Base-by-base conservation (phyloP, 2,329 filamentous ascomycete species). In the Verticillium isaacii region DNA sequence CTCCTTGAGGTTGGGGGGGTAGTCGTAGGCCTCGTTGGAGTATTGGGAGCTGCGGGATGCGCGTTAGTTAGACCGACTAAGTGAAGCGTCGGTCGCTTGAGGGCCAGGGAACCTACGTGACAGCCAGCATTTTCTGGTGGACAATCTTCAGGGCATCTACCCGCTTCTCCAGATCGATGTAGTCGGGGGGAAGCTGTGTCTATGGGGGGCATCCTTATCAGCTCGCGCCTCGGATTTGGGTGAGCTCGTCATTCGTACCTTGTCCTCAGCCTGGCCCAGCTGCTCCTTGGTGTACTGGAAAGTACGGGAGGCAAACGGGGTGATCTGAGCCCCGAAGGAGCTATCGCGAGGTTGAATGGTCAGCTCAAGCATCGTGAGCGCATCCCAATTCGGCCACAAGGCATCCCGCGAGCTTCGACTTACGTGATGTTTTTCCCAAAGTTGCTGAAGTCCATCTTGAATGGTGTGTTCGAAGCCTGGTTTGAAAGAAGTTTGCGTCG, bases 261-360 rank as follows among this genome's bases (percentile, higher is more conserved):
- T 97, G 77, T 98, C 95, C 68, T 97, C 93, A 65, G 88, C 92
- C 78, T 96, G 92, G 59, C 95, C 95, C 65, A 98, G 86, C 80
- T 97, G 93, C 80, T 99, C 95, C 83, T 96, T 97, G 75, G 97
- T 92, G 82, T 94, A 96, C 82, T 99, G 95, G 77, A 96, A 92
- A 62, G 93, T 97, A 73, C 94, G 90, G 72, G 92, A 90, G 67
- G 93, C 93, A 75, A 96, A 97, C 39, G 95, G 95, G 67, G 92
- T 93, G 78, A 98, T 91, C 69, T 89, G 89, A 67, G 91, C 89
- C 73, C 93, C 93, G 72, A 87, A 75, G 73, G 80, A 82, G 73
- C 82, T 82, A 70, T 73, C 72, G 71, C 8, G 1, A 9, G 3
- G 17, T 32, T 65, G 66, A 63, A 56, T 52, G 56, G 56, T 68